These are phyloP conservation scores for Aspergillus japonicus DNA, from an alignment of 2,329 filamentous ascomycete genomes.

Conservation along the genomic window DNA sequence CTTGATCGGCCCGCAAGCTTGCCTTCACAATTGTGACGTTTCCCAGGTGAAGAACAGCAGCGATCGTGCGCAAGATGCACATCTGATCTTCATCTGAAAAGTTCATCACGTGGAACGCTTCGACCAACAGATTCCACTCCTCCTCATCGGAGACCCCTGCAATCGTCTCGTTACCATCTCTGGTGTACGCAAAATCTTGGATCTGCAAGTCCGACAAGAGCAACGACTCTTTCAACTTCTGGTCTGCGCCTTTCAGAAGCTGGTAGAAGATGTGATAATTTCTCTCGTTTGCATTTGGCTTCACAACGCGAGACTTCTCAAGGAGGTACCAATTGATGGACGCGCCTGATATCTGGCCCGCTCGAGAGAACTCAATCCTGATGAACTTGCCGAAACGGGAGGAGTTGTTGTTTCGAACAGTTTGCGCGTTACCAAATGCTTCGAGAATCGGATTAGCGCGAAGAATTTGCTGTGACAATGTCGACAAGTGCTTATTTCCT, in stretches of 20 bases:
- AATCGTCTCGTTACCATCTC: slow-evolving; percentile 87
- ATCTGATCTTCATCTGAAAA: slow-evolving; percentile 82
- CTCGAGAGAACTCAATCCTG: slow-evolving; percentile 86
- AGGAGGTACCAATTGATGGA: slow-evolving; percentile 98
- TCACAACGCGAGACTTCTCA: slow-evolving; percentile 96
- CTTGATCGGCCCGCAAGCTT: slow-evolving; percentile 86
- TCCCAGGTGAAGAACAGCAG: slow-evolving; percentile 87
- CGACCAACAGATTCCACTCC: slow-evolving; percentile 86
- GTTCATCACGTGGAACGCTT: slow-evolving; percentile 92
- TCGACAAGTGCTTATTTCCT: slow-evolving; percentile 69
- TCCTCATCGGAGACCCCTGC: slow-evolving; percentile 83
- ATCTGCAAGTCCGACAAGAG: slow-evolving; percentile 72
- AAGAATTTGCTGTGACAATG: slow-evolving; percentile 92
- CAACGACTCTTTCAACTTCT: slow-evolving; percentile 70
- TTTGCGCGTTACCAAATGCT: slow-evolving; percentile 97
- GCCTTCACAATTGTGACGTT: slow-evolving; percentile 90
- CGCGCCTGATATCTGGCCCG: slow-evolving; percentile 87
- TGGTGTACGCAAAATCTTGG: slow-evolving; percentile 88
- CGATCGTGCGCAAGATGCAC: slow-evolving; percentile 80
- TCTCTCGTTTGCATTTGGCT: slow-evolving; percentile 79
- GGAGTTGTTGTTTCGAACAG: slow-evolving; percentile 96
- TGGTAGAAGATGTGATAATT: slow-evolving; percentile 99
- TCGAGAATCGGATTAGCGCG: slow-evolving; percentile 96
- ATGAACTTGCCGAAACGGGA: slow-evolving; percentile 99
- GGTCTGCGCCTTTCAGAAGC: slow-evolving; percentile 78